These are phyloP conservation scores for Blastobotrys muscicola DNA, from an alignment of 805 yeast genomes.

Conservation along the genomic window DNA sequence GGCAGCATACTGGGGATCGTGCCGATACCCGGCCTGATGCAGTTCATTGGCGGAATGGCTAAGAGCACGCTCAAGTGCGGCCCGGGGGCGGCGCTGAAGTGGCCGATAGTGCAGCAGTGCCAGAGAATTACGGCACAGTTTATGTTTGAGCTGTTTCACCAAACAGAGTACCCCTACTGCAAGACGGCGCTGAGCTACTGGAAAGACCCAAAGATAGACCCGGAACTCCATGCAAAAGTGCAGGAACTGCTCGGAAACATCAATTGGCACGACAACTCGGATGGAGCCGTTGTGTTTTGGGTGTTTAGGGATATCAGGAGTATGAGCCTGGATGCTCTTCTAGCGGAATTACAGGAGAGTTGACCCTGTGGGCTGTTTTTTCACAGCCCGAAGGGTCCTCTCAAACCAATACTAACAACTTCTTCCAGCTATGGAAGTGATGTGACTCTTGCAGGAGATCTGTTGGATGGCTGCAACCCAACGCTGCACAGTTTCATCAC, in stretches of 20 bases:
- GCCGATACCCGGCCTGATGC: slow-evolving; percentile 14
- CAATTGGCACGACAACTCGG: slow-evolving; percentile 12
- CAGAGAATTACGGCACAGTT: slow-evolving; percentile 8
- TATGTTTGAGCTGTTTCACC: slow-evolving; percentile 7
- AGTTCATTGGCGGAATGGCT: slow-evolving; percentile 14
- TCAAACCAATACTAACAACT: too few species aligned
- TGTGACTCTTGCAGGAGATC: too few species aligned
- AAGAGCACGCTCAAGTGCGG: slow-evolving; percentile 10
- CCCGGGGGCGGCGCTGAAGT: slow-evolving; percentile 5
- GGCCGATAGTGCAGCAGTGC: slow-evolving; percentile 10
- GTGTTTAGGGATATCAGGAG: slow-evolving; percentile 11
- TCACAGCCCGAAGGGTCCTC: too few species aligned
- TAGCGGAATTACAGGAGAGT: not conserved
- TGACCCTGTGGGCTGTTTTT: too few species aligned
- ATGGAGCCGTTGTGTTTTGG: slow-evolving; percentile 13
- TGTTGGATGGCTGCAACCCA: too few species aligned
- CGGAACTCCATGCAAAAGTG: slow-evolving; percentile 5
- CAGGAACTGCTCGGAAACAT: slow-evolving; percentile 7
- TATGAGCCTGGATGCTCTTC: slow-evolving; percentile 8
- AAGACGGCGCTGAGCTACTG: slow-evolving; percentile 10
- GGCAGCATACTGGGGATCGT: slow-evolving; percentile 8
- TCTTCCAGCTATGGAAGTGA: too few species aligned
- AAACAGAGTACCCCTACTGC: slow-evolving; percentile 9
- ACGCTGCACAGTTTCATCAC: too few species aligned
- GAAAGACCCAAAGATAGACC: slow-evolving; percentile 8